Evolutionary conservation across 2,329 filamentous ascomycete species (phyloP), one percentile per base, ranked within the genome.

Genomic region (Chrysosporium queenslandicum): DNA sequence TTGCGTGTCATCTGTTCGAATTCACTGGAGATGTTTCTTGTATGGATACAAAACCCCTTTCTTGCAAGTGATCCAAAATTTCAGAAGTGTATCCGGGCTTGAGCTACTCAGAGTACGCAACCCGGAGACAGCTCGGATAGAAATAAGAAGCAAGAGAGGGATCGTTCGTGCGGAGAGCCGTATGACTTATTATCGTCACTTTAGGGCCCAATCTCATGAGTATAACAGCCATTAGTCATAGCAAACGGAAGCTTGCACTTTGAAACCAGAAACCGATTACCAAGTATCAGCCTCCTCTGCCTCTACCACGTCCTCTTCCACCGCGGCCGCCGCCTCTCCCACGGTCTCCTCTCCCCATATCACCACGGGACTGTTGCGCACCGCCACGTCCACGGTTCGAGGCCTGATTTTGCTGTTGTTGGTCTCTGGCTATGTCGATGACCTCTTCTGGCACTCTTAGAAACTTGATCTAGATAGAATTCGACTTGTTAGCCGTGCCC

Each of bases 381-480:
- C 68, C 67, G 40, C 71, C 69, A 47, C 71, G 69, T 43, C 66
- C 67, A 16, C 71, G 69, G 55, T 66, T 65, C 40, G 66, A 64
- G 45, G 68, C 59, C n/a, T 77, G 74, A 63, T 87, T 82, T 58
- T 78, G 78, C 65, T 87, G 85, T 69, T 97, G 91, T 66, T 92
- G 86, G 60, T 97, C 91, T 76, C 89, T 94, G 21, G 92, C 90
- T 36, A 88, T 71, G 58, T 97, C 91, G 71, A 98, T 87, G 57
- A 98, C 94, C 70, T 97, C 91, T 71, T 98, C 91, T 49, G 91
- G 89, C 2, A 98, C 87, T 62, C 91, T 83, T 29, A 98, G 80
- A 73, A 95, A 98, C 77, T 98, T 98, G 74, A 98, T 98, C 92
- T 96, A 29, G 20, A 40, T 27, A 32, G 9, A 32, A 14, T 12